Conservation (phyloP, 352 stramenopile genomes). For the Plasmopara halstedii region DNA sequence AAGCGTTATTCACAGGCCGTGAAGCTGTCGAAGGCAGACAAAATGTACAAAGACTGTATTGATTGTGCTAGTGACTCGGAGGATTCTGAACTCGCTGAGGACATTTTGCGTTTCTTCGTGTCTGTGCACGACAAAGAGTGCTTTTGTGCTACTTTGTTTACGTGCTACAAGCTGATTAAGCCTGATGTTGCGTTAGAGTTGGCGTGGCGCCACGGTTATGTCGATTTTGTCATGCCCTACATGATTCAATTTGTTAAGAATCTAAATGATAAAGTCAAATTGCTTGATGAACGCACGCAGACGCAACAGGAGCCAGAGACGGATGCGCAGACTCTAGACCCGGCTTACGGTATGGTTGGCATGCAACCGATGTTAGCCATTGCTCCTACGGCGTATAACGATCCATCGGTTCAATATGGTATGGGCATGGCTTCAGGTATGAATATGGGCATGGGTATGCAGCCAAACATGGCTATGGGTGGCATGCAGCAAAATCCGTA, state of each 20-base stretch:
- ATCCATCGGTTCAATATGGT: slow-evolving; percentile 51
- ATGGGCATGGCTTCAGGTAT: slow-evolving; percentile 49
- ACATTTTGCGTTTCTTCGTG: slow-evolving; percentile 98
- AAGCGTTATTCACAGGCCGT: slow-evolving; percentile 98
- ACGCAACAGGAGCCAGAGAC: slow-evolving; percentile 66
- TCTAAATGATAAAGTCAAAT: slow-evolving; percentile 92
- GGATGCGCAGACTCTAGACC: slow-evolving; percentile 47
- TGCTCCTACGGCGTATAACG: slow-evolving; percentile 77
- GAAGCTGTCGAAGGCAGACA: slow-evolving; percentile 98
- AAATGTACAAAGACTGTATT: slow-evolving; percentile 99
- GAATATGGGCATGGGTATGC: slow-evolving; percentile 48
- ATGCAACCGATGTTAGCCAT: slow-evolving; percentile 80
- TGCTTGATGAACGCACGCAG: slow-evolving; percentile 86
- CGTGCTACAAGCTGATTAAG: slow-evolving; percentile 97
- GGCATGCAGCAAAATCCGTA: slow-evolving; percentile 50
- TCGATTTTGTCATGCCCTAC: slow-evolving; percentile 99
- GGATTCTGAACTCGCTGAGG: slow-evolving; percentile 94
- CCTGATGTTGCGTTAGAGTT: slow-evolving; percentile 99
- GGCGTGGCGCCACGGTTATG: slow-evolving; percentile 98
- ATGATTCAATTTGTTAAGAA: slow-evolving; percentile 99
- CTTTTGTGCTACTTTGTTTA: slow-evolving; percentile 98
- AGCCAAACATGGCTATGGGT: slow-evolving; percentile 38
- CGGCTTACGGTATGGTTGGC: slow-evolving; percentile 66
- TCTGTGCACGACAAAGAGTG: slow-evolving; percentile 98
- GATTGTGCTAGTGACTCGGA: slow-evolving; percentile 96